A percentile compares a stretch with the other conserved stretches of the same genome.
Conservation (phyloP, 1,139 yeast species). For the Hanseniaspora uvarum region DNA sequence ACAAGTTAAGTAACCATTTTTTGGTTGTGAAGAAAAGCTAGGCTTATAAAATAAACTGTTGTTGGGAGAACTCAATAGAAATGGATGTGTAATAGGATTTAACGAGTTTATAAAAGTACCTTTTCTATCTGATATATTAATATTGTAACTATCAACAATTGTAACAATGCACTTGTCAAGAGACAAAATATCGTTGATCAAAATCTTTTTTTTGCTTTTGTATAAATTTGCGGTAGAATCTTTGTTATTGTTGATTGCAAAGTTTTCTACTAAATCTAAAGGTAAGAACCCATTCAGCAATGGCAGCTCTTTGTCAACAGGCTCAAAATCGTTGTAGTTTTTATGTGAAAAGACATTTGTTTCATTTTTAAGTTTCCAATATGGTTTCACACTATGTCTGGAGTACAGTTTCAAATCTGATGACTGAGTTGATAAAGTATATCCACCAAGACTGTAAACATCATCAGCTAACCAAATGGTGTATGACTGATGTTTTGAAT, state of each 20-base stretch:
- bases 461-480: not conserved
- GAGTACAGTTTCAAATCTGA: not conserved
- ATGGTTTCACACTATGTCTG: conserved; percentile 13
- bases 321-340: not conserved
- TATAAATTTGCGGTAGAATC: not conserved
- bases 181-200: not conserved
- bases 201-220: not conserved
- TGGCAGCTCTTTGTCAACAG: conserved; percentile 6
- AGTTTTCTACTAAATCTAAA: conserved; percentile 14
- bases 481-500: not conserved
- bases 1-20: conserved; percentile 8
- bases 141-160: conserved; percentile 8
- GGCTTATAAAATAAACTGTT: not conserved
- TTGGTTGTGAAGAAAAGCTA: not conserved
- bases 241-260: not conserved
- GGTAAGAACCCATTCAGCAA: conserved; percentile 16
- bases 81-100: conserved; percentile 17
- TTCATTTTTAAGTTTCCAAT: conserved; percentile 12
- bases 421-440: not conserved
- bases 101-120: conserved; percentile 3
- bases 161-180: conserved; percentile 6
- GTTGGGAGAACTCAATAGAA: conserved; percentile 15
- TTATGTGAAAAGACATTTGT: not conserved
- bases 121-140: conserved; percentile 10
- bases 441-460: conserved; percentile 2